Base-by-base conservation (phyloP, 2,329 filamentous ascomycete genomes). In the Verticillium isaacii region DNA sequence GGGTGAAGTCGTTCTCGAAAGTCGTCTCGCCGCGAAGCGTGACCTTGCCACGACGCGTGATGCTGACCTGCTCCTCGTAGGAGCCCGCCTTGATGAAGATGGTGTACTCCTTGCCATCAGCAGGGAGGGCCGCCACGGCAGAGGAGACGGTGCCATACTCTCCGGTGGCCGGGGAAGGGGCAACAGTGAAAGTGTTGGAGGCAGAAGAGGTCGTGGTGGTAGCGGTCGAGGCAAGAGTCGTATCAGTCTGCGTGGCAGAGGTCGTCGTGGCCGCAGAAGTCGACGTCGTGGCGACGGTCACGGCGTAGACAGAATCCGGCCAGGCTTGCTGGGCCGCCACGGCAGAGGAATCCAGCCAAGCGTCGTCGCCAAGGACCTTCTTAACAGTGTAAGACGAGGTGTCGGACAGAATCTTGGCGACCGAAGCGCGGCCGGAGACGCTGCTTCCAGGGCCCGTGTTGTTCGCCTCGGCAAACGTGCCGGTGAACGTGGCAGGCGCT, bases 1-100 rank as follows among this genome's bases (percentile, higher is more conserved):
- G 68, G 4, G 73, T 71, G 61, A 72, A 76, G 59, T 77, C 74
- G 59, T 73, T 74, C 14, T 66, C 64, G 58, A 69, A 72, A 1
- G 59, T 60, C 12, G 74, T 75, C 54, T 72, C 67, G 52, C 74
- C 75, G 17, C 70, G 65, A 12, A 77, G 66, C 11, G 72, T 76
- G 9, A 77, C 72, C 61, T 75, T 74, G 4, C 78, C 77, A 25
- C 69, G 72, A 32, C 77, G 73, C 14, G 78, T 71, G 36, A 88
- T 77, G 63, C 80, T 82, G 41, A 88, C 84, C 67, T 87, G 85
- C 70, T 87, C 84, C 19, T 75, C 75, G 75, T 87, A 88, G 17
- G 82, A 86, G 2, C 85, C 84, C 0, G 68, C 67, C 52, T 71
- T 69, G 63, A 80, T 73, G 58, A 72, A 71, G 56, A 80, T 78